These are phyloP conservation scores for Plasmopara halstedii DNA, from an alignment of 352 stramenopile genomes.

Conservation along the genomic window DNA sequence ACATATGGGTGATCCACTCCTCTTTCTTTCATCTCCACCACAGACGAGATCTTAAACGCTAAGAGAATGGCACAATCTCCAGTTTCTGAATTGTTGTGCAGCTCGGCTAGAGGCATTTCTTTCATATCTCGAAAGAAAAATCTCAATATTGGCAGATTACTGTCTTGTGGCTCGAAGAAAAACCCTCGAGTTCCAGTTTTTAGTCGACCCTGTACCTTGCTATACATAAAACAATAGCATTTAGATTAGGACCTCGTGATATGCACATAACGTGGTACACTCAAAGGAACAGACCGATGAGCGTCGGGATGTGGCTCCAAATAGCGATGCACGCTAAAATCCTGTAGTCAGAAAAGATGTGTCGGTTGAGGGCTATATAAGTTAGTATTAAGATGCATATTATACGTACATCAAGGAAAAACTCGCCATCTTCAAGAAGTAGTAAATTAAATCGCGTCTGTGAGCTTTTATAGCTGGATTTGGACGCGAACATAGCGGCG, in stretches of 20 bases:
- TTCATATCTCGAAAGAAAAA: constrained; percentile 86
- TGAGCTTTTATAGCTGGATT: constrained; percentile 35
- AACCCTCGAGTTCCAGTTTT: constrained; percentile 88
- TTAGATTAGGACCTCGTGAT: neutral
- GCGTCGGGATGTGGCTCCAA: constrained; percentile 44
- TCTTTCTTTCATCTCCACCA: constrained; percentile 85
- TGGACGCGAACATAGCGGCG: constrained; percentile 30
- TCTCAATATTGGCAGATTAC: constrained; percentile 67
- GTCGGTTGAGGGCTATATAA: neutral
- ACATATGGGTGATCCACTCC: constrained; percentile 80
- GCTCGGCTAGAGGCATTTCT: constrained; percentile 44
- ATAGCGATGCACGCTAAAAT: constrained; percentile 80
- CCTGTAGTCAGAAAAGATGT: constrained; percentile 29
- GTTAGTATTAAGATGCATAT: no score
- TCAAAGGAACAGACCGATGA: constrained; percentile 32
- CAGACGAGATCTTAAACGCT: constrained; percentile 44
- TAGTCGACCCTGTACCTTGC: constrained; percentile 69
- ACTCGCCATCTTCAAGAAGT: constrained; percentile 91
- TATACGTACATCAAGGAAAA: constrained; percentile 84
- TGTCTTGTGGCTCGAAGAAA: constrained; percentile 89
- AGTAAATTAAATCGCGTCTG: constrained; percentile 90
- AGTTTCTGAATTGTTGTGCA: constrained; percentile 35
- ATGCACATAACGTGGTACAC: neutral
- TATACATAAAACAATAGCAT: neutral
- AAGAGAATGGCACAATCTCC: constrained; percentile 50